Evolutionary conservation across 176 grass and related monocot species (phyloP).

Genomic region (Cymbopogon citratus): DNA sequence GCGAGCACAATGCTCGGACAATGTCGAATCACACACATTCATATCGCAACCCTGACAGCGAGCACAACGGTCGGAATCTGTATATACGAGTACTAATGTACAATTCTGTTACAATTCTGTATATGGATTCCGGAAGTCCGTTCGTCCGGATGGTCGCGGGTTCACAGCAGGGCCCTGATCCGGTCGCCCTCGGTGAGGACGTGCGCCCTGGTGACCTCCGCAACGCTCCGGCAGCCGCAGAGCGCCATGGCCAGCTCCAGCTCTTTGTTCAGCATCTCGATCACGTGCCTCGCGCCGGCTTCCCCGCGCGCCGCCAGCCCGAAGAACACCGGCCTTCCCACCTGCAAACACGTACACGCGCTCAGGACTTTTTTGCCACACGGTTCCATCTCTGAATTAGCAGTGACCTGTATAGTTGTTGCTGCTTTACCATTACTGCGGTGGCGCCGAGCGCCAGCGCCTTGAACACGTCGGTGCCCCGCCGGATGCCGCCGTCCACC

Average conservation of each 20-base stretch:
- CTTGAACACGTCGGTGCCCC: slow-evolving; percentile 79
- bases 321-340: slow-evolving; percentile 65
- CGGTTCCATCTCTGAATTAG: no score
- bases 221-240: slow-evolving; percentile 56
- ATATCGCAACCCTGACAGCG: no score
- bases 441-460: slow-evolving; percentile 79
- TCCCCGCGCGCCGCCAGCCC: slow-evolving; percentile 76
- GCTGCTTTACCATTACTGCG: slow-evolving; percentile 68
- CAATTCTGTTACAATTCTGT: no score
- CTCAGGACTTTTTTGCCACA: no score
- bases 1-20: no score
- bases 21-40: no score
- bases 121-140: no score
- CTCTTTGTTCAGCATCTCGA: slow-evolving; percentile 72
- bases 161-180: slow-evolving; percentile 36
- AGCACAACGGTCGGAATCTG: no score
- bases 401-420: no score
- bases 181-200: slow-evolving; percentile 49
- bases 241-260: slow-evolving; percentile 80
- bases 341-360: slow-evolving; percentile 23
- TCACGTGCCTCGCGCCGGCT: slow-evolving; percentile 55
- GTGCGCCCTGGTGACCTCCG: slow-evolving; percentile 52
- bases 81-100: no score
- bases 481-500: slow-evolving; percentile 77
- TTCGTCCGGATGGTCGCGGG: neutral